phyloP scores from a whole-genome alignment of 2,329 filamentous ascomycete genomes.

The Fusarium camptoceras region DNA sequence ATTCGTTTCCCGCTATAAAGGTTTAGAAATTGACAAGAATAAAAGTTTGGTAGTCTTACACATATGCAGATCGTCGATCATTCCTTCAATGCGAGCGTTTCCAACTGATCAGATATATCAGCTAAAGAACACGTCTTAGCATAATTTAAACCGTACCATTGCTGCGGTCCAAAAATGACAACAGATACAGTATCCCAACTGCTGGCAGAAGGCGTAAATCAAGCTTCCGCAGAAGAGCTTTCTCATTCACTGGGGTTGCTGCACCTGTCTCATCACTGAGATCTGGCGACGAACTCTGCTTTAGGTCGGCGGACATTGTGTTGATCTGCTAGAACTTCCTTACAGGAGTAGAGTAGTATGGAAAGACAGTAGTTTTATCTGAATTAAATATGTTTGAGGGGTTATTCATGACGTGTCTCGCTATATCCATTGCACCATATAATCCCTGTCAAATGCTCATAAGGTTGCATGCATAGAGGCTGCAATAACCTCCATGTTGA shows the following conservation, averaged over 20 bases:
- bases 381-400: background rate
- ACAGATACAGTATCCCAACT: constrained; percentile 65
- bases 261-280: constrained; percentile 36
- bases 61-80: constrained; percentile 64
- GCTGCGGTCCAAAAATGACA: constrained; percentile 68
- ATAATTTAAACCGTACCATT: constrained; percentile 59
- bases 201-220: constrained; percentile 65
- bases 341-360: accelerated
- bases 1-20: constrained; percentile 66
- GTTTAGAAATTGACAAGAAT: background rate
- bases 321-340: accelerated
- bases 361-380: accelerated
- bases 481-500: background rate
- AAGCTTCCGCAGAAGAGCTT: constrained; percentile 67
- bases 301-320: constrained; percentile 1
- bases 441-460: constrained; percentile 10
- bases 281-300: constrained; percentile 24
- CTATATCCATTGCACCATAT: constrained; percentile 25
- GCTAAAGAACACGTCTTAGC: constrained; percentile 25
- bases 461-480: background rate
- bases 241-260: constrained; percentile 61
- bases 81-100: constrained; percentile 68
- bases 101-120: constrained; percentile 58
- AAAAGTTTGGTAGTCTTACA: constrained; percentile 52
- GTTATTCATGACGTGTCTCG: background rate